Percentiles rank a stretch among this genome's conserved stretches.
Evolutionary conservation across 2,329 filamentous ascomycete species (phyloP).

Genomic region (Colletotrichum plurivorum): DNA sequence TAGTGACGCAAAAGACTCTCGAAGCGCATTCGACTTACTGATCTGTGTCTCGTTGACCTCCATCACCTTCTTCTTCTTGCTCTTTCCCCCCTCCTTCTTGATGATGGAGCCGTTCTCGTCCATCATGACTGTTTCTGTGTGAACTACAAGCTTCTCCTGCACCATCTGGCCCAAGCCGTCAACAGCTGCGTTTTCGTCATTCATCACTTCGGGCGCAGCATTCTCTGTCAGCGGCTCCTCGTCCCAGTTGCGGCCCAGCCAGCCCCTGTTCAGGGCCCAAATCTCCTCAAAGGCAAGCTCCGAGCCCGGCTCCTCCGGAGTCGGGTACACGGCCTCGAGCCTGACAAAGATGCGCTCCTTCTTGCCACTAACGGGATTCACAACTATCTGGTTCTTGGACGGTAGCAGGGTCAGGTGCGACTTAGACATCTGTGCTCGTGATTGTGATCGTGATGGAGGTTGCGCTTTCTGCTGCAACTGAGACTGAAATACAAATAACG

Average conservation of each 20-base stretch:
- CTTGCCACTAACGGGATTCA: slow-evolving; percentile 87
- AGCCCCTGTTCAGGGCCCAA: slow-evolving; percentile 82
- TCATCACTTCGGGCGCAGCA: slow-evolving; percentile 21
- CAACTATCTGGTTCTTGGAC: slow-evolving; percentile 81
- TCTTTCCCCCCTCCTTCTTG: slow-evolving; percentile 60
- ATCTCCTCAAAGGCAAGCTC: slow-evolving; percentile 95
- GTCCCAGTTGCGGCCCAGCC: slow-evolving; percentile 72
- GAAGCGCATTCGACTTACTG: slow-evolving; percentile 70
- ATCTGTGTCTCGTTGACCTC: slow-evolving; percentile 95
- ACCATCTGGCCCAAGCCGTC: slow-evolving; percentile 44
- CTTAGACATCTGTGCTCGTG: slow-evolving; percentile 72
- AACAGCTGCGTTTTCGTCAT: slow-evolving; percentile 34
- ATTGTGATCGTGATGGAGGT: slow-evolving; percentile 43
- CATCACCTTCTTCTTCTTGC: slow-evolving; percentile 83
- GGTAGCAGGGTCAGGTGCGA: slow-evolving; percentile 77
- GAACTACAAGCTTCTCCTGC: slow-evolving; percentile 57
- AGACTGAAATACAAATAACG: slow-evolving; percentile 67
- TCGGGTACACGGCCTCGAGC: slow-evolving; percentile 87
- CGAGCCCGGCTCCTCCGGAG: slow-evolving; percentile 76
- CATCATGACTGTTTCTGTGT: slow-evolving; percentile 61
- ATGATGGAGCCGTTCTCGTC: slow-evolving; percentile 73
- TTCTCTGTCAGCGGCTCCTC: slow-evolving; percentile 32
- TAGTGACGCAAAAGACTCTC: slow-evolving; percentile 41
- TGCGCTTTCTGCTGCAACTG: slow-evolving; percentile 51
- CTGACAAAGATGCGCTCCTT: slow-evolving; percentile 91